Percentiles rank a stretch among this genome's conserved stretches.
Evolutionary conservation across 345 rosid genomes (phyloP).

Genomic region (Durio zibethinus): DNA sequence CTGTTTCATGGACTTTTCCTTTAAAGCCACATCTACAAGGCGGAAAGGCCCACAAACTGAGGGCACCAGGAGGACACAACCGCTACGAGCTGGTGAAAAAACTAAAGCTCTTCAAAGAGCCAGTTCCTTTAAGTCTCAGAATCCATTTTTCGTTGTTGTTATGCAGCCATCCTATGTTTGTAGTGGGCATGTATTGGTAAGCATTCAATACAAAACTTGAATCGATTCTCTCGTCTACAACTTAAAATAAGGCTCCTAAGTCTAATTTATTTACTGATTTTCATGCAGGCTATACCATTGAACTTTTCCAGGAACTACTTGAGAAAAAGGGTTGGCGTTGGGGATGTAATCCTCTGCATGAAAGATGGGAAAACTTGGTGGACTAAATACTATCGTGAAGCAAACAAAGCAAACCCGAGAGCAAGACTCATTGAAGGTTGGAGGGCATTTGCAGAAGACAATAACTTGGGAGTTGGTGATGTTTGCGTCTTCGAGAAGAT

Average conservation of each 20-base stretch:
- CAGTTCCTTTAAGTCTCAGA: constrained; percentile 12
- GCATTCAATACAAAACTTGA: not conserved
- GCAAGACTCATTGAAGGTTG: not conserved
- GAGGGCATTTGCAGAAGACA: constrained; percentile 12
- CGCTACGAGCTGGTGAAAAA: not conserved
- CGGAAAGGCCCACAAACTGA: not conserved
- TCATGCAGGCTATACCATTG: constrained; percentile 1
- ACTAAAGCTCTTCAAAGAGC: constrained; percentile 12
- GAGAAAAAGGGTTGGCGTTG: not conserved
- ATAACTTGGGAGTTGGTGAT: constrained; percentile 3
- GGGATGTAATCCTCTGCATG: not conserved
- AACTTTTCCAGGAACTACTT: not conserved
- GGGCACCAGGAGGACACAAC: not conserved
- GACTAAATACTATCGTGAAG: not conserved
- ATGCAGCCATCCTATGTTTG: constrained; percentile 19
- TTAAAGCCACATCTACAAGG: not conserved
- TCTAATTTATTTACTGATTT: not conserved
- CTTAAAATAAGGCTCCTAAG: not conserved
- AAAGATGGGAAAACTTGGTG: constrained; percentile 19
- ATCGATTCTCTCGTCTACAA: not conserved
- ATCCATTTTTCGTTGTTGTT: constrained; percentile 11
- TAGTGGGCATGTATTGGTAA: not conserved
- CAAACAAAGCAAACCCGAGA: not conserved
- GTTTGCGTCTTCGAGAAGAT: constrained; percentile 13
- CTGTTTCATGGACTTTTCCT: constrained; percentile 1